A percentile compares a stretch with the other conserved stretches of the same genome.
phyloP scores from a whole-genome alignment of 164 flowering plant genomes.

The Annona cherimola region DNA sequence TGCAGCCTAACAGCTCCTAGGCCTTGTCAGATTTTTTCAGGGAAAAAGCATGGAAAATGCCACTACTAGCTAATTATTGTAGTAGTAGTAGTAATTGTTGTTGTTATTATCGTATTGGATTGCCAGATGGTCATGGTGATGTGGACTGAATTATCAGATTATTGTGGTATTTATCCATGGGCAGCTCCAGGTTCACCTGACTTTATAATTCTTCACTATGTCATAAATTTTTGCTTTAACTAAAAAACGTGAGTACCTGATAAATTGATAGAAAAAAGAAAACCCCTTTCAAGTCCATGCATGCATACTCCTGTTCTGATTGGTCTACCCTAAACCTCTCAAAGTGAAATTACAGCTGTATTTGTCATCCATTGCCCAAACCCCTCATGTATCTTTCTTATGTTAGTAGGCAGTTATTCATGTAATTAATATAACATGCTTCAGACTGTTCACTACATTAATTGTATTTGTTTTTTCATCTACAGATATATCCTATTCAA shows the following conservation, averaged over 20 bases:
- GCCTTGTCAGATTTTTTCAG: too few species aligned
- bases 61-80: too few species aligned
- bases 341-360: neutral
- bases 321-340: neutral
- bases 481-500: conserved; percentile 38
- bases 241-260: neutral
- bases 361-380: neutral
- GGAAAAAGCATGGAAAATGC: too few species aligned
- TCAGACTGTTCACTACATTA: neutral
- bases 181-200: neutral
- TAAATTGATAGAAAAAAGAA: too few species aligned
- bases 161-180: neutral
- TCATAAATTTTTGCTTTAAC: neutral
- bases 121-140: too few species aligned
- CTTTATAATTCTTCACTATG: too few species aligned
- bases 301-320: neutral
- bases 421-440: neutral
- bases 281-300: neutral
- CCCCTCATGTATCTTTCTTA: neutral
- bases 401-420: neutral
- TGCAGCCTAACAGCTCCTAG: too few species aligned
- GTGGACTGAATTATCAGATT: neutral
- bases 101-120: too few species aligned
- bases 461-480: conserved; percentile 6
- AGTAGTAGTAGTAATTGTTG: too few species aligned